Conservation (phyloP, 225 moss, liverwort and hornwort species). For the Sphagnum contortum region DNA sequence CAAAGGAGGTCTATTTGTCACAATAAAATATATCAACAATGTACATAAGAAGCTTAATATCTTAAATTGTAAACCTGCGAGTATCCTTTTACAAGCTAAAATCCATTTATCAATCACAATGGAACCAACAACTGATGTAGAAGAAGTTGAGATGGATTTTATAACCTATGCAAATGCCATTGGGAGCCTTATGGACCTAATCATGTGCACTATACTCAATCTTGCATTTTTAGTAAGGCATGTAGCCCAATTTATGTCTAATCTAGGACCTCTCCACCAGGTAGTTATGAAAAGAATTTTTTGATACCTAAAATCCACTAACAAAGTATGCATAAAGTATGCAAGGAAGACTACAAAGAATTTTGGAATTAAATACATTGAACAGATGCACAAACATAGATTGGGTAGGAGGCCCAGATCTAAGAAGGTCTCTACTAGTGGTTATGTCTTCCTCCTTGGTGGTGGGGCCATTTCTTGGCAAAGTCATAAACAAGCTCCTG, state of each 20-base stretch:
- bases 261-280: slow-evolving; percentile 3
- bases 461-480: slow-evolving; percentile 1
- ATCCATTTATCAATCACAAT: neutral
- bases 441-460: slow-evolving; percentile 2
- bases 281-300: neutral
- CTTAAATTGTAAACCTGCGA: neutral
- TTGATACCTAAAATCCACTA: slow-evolving; percentile 1
- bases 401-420: neutral
- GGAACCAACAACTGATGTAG: neutral
- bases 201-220: neutral
- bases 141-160: neutral
- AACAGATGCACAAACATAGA: neutral
- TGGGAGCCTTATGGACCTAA: slow-evolving; percentile 1
- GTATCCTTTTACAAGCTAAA: neutral
- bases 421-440: neutral
- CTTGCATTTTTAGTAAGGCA: slow-evolving; percentile 4
- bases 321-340: neutral
- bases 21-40: neutral
- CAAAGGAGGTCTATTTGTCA: neutral
- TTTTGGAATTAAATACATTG: neutral
- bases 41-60: neutral
- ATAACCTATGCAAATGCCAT: neutral
- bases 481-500: neutral
- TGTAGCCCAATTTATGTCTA: slow-evolving; percentile 3
- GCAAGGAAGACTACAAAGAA: neutral